Evolutionary conservation across 2,329 filamentous ascomycete species (phyloP).

Genomic region (Lasiodiplodia theobromae): DNA sequence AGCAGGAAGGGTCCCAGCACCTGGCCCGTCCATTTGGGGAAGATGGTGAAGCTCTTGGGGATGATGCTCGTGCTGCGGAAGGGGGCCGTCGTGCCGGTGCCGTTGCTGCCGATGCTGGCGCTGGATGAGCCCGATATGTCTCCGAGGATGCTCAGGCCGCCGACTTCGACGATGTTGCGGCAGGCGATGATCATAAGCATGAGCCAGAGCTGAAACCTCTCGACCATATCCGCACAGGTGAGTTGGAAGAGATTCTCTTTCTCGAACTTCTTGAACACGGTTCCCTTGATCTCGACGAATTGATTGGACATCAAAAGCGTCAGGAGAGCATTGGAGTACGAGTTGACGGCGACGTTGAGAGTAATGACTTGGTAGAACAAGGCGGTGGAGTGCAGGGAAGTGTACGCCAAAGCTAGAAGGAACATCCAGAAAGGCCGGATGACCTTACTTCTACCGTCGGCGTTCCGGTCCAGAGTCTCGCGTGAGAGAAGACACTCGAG

Average conservation of each 20-base stretch:
- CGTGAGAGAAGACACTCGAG: slow-evolving; percentile 94
- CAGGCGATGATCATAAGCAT: slow-evolving; percentile 97
- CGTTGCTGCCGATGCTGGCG: slow-evolving; percentile 48
- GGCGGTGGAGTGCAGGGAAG: slow-evolving; percentile 82
- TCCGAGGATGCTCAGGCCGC: slow-evolving; percentile 70
- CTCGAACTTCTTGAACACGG: slow-evolving; percentile 98
- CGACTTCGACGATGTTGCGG: slow-evolving; percentile 95
- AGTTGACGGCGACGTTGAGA: slow-evolving; percentile 97
- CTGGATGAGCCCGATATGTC: slow-evolving; percentile 37
- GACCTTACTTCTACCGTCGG: slow-evolving; percentile 89
- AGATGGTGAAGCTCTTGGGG: slow-evolving; percentile 86
- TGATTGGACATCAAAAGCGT: slow-evolving; percentile 95
- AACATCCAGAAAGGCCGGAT: slow-evolving; percentile 92
- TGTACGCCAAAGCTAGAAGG: slow-evolving; percentile 83
- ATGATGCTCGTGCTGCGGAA: slow-evolving; percentile 75
- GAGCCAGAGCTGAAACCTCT: slow-evolving; percentile 96
- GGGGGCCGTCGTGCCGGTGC: slow-evolving; percentile 63
- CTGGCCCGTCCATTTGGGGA: slow-evolving; percentile 87
- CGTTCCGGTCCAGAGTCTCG: slow-evolving; percentile 87
- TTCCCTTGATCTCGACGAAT: slow-evolving; percentile 98
- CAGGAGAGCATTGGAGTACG: slow-evolving; percentile 93
- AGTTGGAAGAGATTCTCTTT: slow-evolving; percentile 98
- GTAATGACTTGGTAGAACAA: slow-evolving; percentile 98
- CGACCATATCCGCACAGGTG: slow-evolving; percentile 94
- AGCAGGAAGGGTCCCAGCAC: slow-evolving; percentile 92